Evolutionary conservation across 2,329 filamentous ascomycete genomes (phyloP), one percentile per base, ranked within the genome.

Genomic region (Nannizzia gypsea): DNA sequence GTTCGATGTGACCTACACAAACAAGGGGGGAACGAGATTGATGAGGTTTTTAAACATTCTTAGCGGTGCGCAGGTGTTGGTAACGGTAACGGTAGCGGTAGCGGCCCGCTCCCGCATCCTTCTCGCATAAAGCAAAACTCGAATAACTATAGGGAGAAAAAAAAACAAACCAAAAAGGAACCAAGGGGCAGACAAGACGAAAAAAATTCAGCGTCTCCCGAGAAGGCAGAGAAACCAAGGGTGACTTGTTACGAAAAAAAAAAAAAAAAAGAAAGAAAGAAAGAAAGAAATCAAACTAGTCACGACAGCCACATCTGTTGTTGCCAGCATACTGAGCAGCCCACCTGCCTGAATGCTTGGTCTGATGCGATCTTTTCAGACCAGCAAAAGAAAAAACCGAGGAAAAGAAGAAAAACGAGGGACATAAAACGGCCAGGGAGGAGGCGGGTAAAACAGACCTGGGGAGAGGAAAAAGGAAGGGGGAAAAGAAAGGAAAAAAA

Each of bases 61-160:
- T 54, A 54, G 48, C 48, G 48, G 26, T 54, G 48, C 48, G 13
- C 48, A 54, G 48, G 26, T 54, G 31, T 54, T 54, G 48, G 48
- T 54, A 54, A 54, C 48, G 55, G 56, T 46, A 46, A 48, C 56
- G 56, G 56, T 58, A 38, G 55, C 55, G 57, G 57, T 55, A 48
- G 40, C 48, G 58, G 48, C 22, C 58, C 58, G 52, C 48, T 55
- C 28, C 46, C 54, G 54, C 54, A 56, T 56, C 54, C 54, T 56
- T 15, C 48, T 54, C 48, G 48, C 48, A 54, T 54, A 54, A 54
- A 54, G 48, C 48, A 24, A 54, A 56, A 56, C 31, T 56, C 8
- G 20, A 38, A 40, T 20, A 46, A n/a, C n/a, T n/a, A n/a, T n/a
- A 4, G 22, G 11, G 8, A 48, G 31, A 38, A 36, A 28, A 36